Evolutionary conservation across 495 filamentous ascomycete species (phyloP).

Genomic region (Podospora pseudoanserina): DNA sequence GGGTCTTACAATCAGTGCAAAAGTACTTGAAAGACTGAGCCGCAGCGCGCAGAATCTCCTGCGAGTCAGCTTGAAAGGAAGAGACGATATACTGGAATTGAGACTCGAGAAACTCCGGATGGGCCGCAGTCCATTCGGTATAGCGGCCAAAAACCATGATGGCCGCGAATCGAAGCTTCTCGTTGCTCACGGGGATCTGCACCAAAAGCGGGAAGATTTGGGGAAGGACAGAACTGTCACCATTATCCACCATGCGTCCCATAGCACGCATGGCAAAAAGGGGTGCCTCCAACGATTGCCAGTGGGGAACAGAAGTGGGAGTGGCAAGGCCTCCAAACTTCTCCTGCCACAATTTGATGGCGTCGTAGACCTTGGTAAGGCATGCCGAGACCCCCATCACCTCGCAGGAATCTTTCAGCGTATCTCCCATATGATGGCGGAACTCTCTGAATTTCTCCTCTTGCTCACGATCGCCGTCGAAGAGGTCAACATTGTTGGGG

Average conservation of each 20-base stretch:
- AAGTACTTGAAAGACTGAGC: slow-evolving; percentile 96
- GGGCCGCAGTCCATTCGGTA: slow-evolving; percentile 94
- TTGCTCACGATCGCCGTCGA: slow-evolving; percentile 90
- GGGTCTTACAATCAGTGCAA: slow-evolving; percentile 85
- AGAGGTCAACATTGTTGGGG: slow-evolving; percentile 74
- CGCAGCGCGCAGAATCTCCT: slow-evolving; percentile 84
- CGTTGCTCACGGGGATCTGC: slow-evolving; percentile 91
- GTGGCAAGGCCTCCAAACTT: slow-evolving; percentile 73
- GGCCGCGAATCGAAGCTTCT: slow-evolving; percentile 93
- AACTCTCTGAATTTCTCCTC: slow-evolving; percentile 98
- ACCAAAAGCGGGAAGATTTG: slow-evolving; percentile 89
- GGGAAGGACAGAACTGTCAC: slow-evolving; percentile 79
- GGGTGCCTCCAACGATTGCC: slow-evolving; percentile 93
- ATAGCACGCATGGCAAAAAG: slow-evolving; percentile 94
- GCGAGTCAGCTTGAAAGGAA: slow-evolving; percentile 78
- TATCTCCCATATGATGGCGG: slow-evolving; percentile 94
- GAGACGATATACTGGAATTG: slow-evolving; percentile 93
- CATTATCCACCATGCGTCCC: slow-evolving; percentile 91
- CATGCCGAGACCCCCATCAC: slow-evolving; percentile 92
- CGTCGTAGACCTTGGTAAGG: slow-evolving; percentile 75
- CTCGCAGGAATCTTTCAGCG: slow-evolving; percentile 94
- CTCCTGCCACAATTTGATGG: slow-evolving; percentile 82
- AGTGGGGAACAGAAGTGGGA: slow-evolving; percentile 77
- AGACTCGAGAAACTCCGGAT: slow-evolving; percentile 83
- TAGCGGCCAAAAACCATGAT: slow-evolving; percentile 96